Conservation (phyloP, 495 filamentous ascomycete species). For the Eremomyces bilateralis region DNA sequence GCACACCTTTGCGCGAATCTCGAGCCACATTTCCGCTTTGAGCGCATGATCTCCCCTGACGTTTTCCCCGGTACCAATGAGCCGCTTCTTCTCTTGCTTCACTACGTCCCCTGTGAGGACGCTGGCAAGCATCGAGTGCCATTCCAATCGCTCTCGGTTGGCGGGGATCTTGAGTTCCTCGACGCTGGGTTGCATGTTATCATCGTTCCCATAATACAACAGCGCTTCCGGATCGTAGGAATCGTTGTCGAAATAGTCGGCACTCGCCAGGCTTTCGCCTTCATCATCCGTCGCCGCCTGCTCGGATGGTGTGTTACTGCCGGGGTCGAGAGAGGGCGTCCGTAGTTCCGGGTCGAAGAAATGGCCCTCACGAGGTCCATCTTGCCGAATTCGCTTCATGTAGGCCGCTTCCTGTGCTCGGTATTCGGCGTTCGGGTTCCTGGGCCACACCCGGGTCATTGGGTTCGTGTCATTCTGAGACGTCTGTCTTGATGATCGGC, state of each 20-base stretch:
- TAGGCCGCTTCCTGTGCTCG: conserved; percentile 65
- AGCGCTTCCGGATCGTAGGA: conserved; percentile 82
- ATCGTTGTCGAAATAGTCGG: conserved; percentile 60
- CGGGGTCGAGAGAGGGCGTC: conserved; percentile 36
- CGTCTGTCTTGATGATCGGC: conserved; percentile 5
- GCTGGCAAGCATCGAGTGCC: conserved; percentile 93
- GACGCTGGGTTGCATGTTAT: conserved; percentile 66
- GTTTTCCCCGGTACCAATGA: conserved; percentile 66
- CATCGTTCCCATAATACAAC: conserved; percentile 68
- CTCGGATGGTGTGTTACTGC: conserved; percentile 10
- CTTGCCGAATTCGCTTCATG: conserved; percentile 53
- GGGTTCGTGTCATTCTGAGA: conserved; percentile 2
- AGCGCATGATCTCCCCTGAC: conserved; percentile 47
- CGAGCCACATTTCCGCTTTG: conserved; percentile 76
- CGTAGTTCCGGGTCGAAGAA: conserved; percentile 49
- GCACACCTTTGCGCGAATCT: conserved; percentile 58
- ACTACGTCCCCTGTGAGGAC: conserved; percentile 94
- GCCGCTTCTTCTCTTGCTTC: conserved; percentile 85
- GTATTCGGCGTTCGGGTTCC: conserved; percentile 61
- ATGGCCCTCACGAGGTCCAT: conserved; percentile 35
- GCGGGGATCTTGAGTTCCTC: conserved; percentile 76
- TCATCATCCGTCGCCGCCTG: conserved; percentile 75
- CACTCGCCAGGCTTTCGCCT: conserved; percentile 67
- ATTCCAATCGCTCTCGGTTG: conserved; percentile 83
- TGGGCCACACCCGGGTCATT: conserved; percentile 27